A percentile compares a stretch with the other conserved stretches of the same genome.
These are phyloP conservation scores for Stagonosporopsis cucurbitacearum DNA, from an alignment of 2,329 filamentous ascomycete species.

Conservation along the genomic window DNA sequence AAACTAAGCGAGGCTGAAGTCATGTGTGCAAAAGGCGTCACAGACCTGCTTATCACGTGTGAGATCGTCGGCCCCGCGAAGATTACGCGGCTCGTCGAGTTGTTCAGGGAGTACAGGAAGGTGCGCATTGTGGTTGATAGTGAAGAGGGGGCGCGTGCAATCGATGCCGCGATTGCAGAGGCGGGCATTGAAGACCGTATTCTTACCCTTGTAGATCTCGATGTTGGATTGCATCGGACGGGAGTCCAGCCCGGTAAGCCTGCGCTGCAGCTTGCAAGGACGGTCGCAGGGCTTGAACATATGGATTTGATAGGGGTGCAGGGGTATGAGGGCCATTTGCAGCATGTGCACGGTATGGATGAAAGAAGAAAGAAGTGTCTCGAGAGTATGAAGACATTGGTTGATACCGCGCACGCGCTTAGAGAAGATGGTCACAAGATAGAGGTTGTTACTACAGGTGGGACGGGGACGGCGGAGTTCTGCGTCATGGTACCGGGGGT, in stretches of 20 bases:
- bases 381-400: conserved; percentile 55
- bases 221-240: conserved; percentile 60
- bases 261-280: conserved; percentile 50
- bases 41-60: conserved; percentile 60
- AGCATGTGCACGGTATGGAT: conserved; percentile 57
- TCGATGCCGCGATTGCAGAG: conserved; percentile 51
- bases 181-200: conserved; percentile 51
- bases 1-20: conserved; percentile 56
- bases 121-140: conserved; percentile 60
- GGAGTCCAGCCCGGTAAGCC: conserved; percentile 54
- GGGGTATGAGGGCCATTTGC: conserved; percentile 62
- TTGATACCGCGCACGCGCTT: conserved; percentile 52
- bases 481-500: conserved; percentile 59
- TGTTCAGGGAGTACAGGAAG: conserved; percentile 49
- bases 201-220: conserved; percentile 55
- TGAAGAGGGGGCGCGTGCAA: conserved; percentile 53
- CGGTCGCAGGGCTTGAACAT: conserved; percentile 48
- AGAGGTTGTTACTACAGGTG: conserved; percentile 59
- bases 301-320: conserved; percentile 58
- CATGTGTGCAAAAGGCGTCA: conserved; percentile 53
- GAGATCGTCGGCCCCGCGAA: conserved; percentile 59
- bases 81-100: conserved; percentile 54
- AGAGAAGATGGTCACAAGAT: conserved; percentile 54
- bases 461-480: conserved; percentile 62
- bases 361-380: conserved; percentile 54